A percentile compares a stretch with the other conserved stretches of the same genome.
phyloP scores from a whole-genome alignment of 2,329 filamentous ascomycete genomes.

The Aspergillus carbonarius region DNA sequence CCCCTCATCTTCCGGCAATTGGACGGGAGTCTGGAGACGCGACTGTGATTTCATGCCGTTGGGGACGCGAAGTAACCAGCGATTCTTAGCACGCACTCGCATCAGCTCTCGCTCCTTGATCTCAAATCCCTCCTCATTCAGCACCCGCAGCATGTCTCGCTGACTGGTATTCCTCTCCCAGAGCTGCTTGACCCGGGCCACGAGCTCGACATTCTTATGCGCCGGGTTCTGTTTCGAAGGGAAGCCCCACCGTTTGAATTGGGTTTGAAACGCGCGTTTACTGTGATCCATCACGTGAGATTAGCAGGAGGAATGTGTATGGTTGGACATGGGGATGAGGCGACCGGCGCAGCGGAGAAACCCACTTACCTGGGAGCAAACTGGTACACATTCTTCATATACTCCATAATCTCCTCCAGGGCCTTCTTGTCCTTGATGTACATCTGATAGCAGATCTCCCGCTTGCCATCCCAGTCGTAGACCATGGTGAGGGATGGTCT shows the following conservation, averaged over 20 bases:
- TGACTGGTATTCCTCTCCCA: constrained; percentile 74
- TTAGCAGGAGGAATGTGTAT: constrained; percentile 5
- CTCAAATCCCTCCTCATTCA: constrained; percentile 70
- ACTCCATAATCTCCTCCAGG: constrained; percentile 71
- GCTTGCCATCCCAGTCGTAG: constrained; percentile 68
- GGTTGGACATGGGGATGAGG: background rate
- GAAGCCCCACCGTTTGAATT: constrained; percentile 78
- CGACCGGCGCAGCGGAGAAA: background rate
- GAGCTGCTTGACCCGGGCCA: constrained; percentile 69
- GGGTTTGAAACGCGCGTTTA: constrained; percentile 72
- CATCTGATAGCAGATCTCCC: constrained; percentile 65
- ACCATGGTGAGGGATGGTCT: constrained; percentile 39
- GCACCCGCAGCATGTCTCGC: constrained; percentile 68
- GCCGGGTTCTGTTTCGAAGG: constrained; percentile 71
- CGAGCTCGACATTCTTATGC: constrained; percentile 66
- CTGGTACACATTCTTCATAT: constrained; percentile 63
- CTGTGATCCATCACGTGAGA: constrained; percentile 32
- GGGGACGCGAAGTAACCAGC: constrained; percentile 64
- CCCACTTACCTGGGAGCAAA: constrained; percentile 67
- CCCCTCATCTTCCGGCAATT: constrained; percentile 36
- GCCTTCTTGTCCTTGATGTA: constrained; percentile 75
- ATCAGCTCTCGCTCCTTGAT: constrained; percentile 71
- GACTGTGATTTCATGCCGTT: constrained; percentile 56
- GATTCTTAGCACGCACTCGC: constrained; percentile 66
- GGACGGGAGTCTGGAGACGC: constrained; percentile 25